Percentiles rank a stretch among this genome's conserved stretches.
phyloP scores from a whole-genome alignment of 179 eudicot species.

The Beta lomatogona region DNA sequence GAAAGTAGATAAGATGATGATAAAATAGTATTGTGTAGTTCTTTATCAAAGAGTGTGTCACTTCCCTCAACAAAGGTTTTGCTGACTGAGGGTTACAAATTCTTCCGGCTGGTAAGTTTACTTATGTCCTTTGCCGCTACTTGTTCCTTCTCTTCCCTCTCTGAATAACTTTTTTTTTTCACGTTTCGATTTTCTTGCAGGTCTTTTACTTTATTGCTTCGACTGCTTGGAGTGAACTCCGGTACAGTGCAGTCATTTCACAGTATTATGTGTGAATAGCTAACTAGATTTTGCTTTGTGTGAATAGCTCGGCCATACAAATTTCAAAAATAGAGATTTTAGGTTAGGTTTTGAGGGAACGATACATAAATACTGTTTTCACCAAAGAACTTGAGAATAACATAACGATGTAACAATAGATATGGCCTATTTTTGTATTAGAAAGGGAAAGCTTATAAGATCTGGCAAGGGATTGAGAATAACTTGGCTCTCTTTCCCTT shows the following conservation, averaged over 20 bases:
- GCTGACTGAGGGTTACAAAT: slow-evolving; percentile 17
- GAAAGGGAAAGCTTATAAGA: slow-evolving; percentile 3
- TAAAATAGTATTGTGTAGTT: slow-evolving; percentile 7
- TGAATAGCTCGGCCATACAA: slow-evolving; percentile 26
- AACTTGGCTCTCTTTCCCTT: neutral
- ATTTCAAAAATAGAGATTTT: slow-evolving; percentile 7
- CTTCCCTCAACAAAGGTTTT: slow-evolving; percentile 15
- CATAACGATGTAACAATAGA: slow-evolving; percentile 15
- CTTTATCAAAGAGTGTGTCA: slow-evolving; percentile 7
- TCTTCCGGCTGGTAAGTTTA: slow-evolving; percentile 6
- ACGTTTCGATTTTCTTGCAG: slow-evolving; percentile 15
- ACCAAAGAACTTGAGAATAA: slow-evolving; percentile 13
- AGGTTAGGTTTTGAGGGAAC: slow-evolving; percentile 26
- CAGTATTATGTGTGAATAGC: slow-evolving; percentile 37
- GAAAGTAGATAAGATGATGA: slow-evolving; percentile 19
- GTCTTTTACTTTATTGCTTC: slow-evolving; percentile 13
- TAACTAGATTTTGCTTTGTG: slow-evolving; percentile 35
- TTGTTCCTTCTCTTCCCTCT: neutral
- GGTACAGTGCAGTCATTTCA: slow-evolving; percentile 15
- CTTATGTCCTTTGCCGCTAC: neutral
- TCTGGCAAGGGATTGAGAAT: neutral
- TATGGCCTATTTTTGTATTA: slow-evolving; percentile 14
- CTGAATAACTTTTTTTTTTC: neutral
- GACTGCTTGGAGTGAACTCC: slow-evolving; percentile 18
- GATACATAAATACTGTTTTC: slow-evolving; percentile 22